Evolutionary conservation across 805 yeast species (phyloP), one percentile per base, ranked within the genome.

Genomic region (Yarrowia sp.): DNA sequence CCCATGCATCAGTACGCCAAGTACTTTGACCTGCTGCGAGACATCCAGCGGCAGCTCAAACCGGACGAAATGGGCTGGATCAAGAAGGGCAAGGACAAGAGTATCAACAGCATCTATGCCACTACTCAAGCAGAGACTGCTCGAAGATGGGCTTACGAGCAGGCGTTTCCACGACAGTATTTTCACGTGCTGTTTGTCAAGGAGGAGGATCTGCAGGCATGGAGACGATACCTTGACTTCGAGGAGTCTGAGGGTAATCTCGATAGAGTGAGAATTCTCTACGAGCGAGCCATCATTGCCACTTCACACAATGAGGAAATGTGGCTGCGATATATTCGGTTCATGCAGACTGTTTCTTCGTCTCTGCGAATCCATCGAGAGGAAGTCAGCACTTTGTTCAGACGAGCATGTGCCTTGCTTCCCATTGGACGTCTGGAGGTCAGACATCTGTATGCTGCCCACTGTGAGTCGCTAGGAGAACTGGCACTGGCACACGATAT

Each of bases 1-100:
- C 97, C 97, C 0, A 78, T 94, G 55, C 94, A 94, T 77, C 97
- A 92, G 74, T 93, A 92, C 76, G 89, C 97, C 0, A 86, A 85
- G 71, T 94, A 89, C 76, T 90, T 85, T 74, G 87, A 79, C 75
- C 82, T 74, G 70, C 79, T 77, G 70, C 70, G 73, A n/a, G 68
- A 65, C n/a, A 26, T 77, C 12, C 70, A 73, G 15, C 80, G 63
- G 74, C 77, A 40, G 79, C 79, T 74, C 65, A 79, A 68, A 2
- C 38, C 45, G 8, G 56, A 63, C 38, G 56, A 63, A 22, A 9
- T 40, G 41, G 19, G 46, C 38, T 48, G 56, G 55, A n/a, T 63
- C 38, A 48, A 49, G 16, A 65, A 65, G 52, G 56, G 67, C n/a
- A 63, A 63, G 56, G 67, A 63, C 26, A 63, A 63, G 48, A 48